Base-by-base conservation (phyloP, 805 yeast genomes). In the Lipomyces anomalus region DNA sequence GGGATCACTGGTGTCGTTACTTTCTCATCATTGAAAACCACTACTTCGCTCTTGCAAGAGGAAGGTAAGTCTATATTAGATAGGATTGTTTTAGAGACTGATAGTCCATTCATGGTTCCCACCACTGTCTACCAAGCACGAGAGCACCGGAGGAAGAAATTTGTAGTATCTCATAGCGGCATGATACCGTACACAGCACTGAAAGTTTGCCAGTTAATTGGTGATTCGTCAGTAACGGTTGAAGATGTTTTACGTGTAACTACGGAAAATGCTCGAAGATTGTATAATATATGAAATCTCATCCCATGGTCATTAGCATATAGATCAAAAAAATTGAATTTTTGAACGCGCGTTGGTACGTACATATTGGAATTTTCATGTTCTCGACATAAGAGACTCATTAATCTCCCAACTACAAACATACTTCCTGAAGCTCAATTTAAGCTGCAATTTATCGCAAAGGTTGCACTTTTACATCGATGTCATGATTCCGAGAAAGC, bases 1-100 rank as follows among this genome's bases (percentile, higher is more conserved):
- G 53, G 53, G 22, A 46, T 48, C 23, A 48, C 53, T 20, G 53
- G 53, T 5, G 53, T 48, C n/a, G 39, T 48, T 20, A 48, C 53
- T 13, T 48, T 24, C 35, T 24, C 29, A 23, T 35, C 53, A 9
- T 38, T 48, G 22, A 28, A 48, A 11, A 46, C 53, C 4, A 48
- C 53, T 11, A 35, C 53, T 3, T 42, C 30, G 23, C 39, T 48
- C n/a, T 26, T 48, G 7, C 29, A 35, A 20, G n/a, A 4, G 11
- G 44, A 42, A 20, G 50, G 53, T n/a, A 29, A 20, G 16, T 24
- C n/a, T 3, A 4, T 48, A 11, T 33, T 48, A 13, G 17, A 34
- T 6, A 21, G 53, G 16, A 13, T 48, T 5, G 50, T 48, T 23
- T 26, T 48, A n/a, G 53, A 48, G 32, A 48, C 53, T 4, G 53